phyloP scores from a whole-genome alignment of 2,329 filamentous ascomycete species.

The Venturia nashicola region DNA sequence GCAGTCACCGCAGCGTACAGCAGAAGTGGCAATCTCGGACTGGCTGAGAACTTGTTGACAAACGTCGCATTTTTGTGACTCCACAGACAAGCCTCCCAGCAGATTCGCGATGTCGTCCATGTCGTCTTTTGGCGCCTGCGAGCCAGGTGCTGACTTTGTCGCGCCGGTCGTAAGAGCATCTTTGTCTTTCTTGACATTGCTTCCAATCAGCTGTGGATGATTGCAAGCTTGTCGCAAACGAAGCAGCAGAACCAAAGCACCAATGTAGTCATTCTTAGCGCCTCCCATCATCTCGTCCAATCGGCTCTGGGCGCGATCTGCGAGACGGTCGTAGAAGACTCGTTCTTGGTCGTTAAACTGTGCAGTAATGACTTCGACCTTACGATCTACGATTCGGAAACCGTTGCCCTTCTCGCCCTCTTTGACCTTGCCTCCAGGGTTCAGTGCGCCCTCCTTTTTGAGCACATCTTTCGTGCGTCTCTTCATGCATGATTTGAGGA shows the following conservation, averaged over 20 bases:
- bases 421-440: slow-evolving; percentile 56
- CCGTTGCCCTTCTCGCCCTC: slow-evolving; percentile 44
- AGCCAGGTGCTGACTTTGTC: slow-evolving; percentile 26
- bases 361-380: slow-evolving; percentile 67
- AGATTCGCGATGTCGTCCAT: slow-evolving; percentile 77
- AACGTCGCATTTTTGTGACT: slow-evolving; percentile 68
- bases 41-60: slow-evolving; percentile 58
- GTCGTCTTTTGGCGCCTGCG: slow-evolving; percentile 30
- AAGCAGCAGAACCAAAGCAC: slow-evolving; percentile 82
- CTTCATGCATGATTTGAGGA: slow-evolving; percentile 94
- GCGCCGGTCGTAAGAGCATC: slow-evolving; percentile 63
- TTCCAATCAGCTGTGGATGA: slow-evolving; percentile 77
- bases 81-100: slow-evolving; percentile 71
- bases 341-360: slow-evolving; percentile 71
- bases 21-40: slow-evolving; percentile 40
- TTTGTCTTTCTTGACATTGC: slow-evolving; percentile 75
- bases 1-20: slow-evolving; percentile 60
- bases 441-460: slow-evolving; percentile 71
- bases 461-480: slow-evolving; percentile 96
- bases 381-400: slow-evolving; percentile 87
- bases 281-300: slow-evolving; percentile 80
- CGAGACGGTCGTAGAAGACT: slow-evolving; percentile 73
- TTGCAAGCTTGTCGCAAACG: slow-evolving; percentile 89
- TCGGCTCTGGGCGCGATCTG: slow-evolving; percentile 73
- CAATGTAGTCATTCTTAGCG: slow-evolving; percentile 75